phyloP scores from a whole-genome alignment of 2,329 filamentous ascomycete species.

The Monosporascus sp. region DNA sequence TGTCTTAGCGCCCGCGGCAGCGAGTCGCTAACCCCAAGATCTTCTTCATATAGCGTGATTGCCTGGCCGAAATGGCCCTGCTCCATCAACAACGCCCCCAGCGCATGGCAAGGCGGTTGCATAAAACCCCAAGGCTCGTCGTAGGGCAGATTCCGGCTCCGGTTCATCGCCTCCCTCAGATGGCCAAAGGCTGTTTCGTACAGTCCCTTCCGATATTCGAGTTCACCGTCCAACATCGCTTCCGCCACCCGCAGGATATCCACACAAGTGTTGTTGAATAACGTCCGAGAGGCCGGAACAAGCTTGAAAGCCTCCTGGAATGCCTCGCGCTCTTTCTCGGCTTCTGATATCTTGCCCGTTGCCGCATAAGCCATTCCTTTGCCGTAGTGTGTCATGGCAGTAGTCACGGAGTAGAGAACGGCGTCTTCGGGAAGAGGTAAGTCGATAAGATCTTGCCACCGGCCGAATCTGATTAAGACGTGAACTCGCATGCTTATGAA shows the following conservation, averaged over 20 bases:
- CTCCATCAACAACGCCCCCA: slow-evolving; percentile 64
- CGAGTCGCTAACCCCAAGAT: slow-evolving; percentile 55
- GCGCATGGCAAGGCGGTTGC: slow-evolving; percentile 68
- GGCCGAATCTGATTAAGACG: slow-evolving; percentile 67
- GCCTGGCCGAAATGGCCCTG: slow-evolving; percentile 56
- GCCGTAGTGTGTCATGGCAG: slow-evolving; percentile 64
- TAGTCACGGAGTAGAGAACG: slow-evolving; percentile 63
- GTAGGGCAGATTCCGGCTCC: slow-evolving; percentile 62
- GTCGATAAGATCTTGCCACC: slow-evolving; percentile 61
- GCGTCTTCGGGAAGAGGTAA: slow-evolving; percentile 53
- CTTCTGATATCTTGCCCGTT: slow-evolving; percentile 48
- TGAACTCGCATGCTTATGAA: slow-evolving; percentile 66
- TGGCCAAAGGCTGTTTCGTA: slow-evolving; percentile 54
- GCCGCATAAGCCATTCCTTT: slow-evolving; percentile 64
- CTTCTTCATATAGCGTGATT: slow-evolving; percentile 52
- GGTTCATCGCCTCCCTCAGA: slow-evolving; percentile 51
- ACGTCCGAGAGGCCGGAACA: slow-evolving; percentile 55
- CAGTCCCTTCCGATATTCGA: slow-evolving; percentile 62
- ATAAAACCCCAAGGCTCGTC: slow-evolving; percentile 79
- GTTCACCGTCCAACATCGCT: slow-evolving; percentile 69
- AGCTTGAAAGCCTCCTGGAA: slow-evolving; percentile 47
- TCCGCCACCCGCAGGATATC: slow-evolving; percentile 59
- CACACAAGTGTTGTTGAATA: slow-evolving; percentile 63
- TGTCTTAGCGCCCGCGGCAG: slow-evolving; percentile 62
- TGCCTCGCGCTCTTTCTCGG: slow-evolving; percentile 42